A percentile compares a stretch with the other conserved stretches of the same genome.
Conservation (phyloP, 352 stramenopile genomes). For the Phytopythium mirpurense region DNA sequence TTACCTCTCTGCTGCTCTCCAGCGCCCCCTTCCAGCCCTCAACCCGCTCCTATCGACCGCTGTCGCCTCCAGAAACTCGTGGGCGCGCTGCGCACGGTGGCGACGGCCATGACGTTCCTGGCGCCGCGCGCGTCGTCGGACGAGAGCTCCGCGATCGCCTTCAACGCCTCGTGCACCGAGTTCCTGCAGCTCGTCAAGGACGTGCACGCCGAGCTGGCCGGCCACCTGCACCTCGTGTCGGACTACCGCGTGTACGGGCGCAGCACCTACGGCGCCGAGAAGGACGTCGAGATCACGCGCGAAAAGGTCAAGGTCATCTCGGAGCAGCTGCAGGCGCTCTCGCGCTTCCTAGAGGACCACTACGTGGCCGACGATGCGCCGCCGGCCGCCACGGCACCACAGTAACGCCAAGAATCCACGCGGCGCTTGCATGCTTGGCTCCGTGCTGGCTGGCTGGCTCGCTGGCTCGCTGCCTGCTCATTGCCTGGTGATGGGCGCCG, state of each 20-base stretch:
- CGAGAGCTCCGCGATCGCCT: conserved; percentile 61
- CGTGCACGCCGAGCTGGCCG: conserved; percentile 77
- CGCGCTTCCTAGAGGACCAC: conserved; percentile 74
- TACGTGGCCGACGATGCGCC: conserved; percentile 13
- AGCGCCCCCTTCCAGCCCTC: too few species aligned
- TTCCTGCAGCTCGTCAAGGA: conserved; percentile 86
- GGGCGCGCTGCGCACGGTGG: conserved; percentile 55
- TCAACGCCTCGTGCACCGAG: conserved; percentile 73
- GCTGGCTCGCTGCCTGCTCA: conserved; percentile 6
- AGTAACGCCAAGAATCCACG: background rate
- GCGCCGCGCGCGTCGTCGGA: conserved; percentile 53
- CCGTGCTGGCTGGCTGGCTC: background rate
- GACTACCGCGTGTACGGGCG: conserved; percentile 81
- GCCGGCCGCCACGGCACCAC: background rate
- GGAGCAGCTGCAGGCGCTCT: conserved; percentile 72
- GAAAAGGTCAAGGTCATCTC: conserved; percentile 79
- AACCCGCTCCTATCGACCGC: too few species aligned
- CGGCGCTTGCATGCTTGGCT: background rate
- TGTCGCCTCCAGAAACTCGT: conserved; percentile 63
- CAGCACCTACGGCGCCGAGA: conserved; percentile 82
- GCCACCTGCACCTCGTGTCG: conserved; percentile 81
- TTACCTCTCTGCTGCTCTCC: too few species aligned
- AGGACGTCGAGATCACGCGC: conserved; percentile 67
- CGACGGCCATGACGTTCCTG: conserved; percentile 65
- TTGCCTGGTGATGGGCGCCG: conserved; percentile 3